phyloP scores from a whole-genome alignment of 306 rosid species.

The Arachis stenosperma region DNA sequence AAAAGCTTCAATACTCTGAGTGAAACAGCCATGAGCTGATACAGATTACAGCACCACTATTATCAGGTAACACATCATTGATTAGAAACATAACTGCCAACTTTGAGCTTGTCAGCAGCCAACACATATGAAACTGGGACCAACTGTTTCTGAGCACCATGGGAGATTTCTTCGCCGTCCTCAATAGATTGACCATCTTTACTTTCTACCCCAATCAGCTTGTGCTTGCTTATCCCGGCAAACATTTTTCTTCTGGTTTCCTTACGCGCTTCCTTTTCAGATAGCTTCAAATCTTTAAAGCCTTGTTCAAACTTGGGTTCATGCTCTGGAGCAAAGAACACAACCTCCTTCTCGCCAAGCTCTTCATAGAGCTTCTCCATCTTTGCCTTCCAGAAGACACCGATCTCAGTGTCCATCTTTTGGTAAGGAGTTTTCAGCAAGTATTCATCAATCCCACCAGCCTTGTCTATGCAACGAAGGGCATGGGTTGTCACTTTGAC shows the following conservation, averaged over 20 bases:
- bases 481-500: conserved; percentile 92
- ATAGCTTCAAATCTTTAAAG: conserved; percentile 65
- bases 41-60: conserved; percentile 28
- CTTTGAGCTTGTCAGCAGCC: conserved; percentile 46
- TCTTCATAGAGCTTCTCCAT: conserved; percentile 78
- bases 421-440: conserved; percentile 89
- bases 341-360: conserved; percentile 71
- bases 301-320: conserved; percentile 70
- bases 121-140: conserved; percentile 50
- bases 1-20: background rate
- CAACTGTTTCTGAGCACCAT: conserved; percentile 42
- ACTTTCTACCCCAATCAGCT: conserved; percentile 47
- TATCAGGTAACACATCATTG: conserved; percentile 12
- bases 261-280: conserved; percentile 64
- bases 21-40: background rate
- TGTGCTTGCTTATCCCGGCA: conserved; percentile 49
- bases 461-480: conserved; percentile 90
- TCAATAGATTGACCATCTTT: conserved; percentile 41
- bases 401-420: conserved; percentile 90
- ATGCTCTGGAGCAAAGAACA: conserved; percentile 70
- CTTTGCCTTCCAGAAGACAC: conserved; percentile 89
- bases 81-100: conserved; percentile 47
- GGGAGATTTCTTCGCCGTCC: conserved; percentile 40
- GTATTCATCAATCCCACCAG: conserved; percentile 95
- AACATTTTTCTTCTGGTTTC: conserved; percentile 62